Base-by-base conservation (phyloP, 2,329 filamentous ascomycete genomes). In the Botrytis paeoniae region DNA sequence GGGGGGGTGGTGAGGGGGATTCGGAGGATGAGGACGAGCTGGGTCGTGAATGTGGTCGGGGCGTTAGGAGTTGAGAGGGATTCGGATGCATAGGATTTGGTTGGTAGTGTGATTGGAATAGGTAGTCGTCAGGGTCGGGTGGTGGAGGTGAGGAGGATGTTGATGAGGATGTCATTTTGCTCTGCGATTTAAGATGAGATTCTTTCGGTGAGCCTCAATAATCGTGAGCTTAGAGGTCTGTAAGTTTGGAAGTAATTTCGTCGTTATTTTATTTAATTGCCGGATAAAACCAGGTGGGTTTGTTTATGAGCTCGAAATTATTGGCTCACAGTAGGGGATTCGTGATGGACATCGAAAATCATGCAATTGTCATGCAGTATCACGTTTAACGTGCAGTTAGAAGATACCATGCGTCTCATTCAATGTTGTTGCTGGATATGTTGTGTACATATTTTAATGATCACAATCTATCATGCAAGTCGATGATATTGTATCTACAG, bases 1-100 rank as follows among this genome's bases (percentile, higher is more conserved):
- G 81, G 43, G 82, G 84, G 43, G 79, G 79, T 14, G 79, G 78
- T 0, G 79, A 79, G 16, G 32, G 45, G 0, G 54, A 41, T 29
- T 45, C 41, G 41, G 32, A n/a, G 20, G 69, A 70, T 0, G 69
- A 70, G 3, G 69, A 63, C 4, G 69, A 70, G 35, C 37, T 41
- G 9, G 12, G 66, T 2, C 48, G 37, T 18, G 66, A 32, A 29
- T 60, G 66, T 1, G 48, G 66, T 43, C 35, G 51, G 6, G 66
- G 29, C 12, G 41, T 32, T 7, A 41, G 37, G 29, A 4, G 41
- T 14, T 45, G 63, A 9, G 63, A 25, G 32, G n/a, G 18, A 3
- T 48, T 35, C 0, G 3, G 22, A n/a, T 65, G 63, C 4, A 8
- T 22, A 14, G 39, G 29, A 35, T 32, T 35, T 16, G 66, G n/a